Base-by-base conservation (phyloP, 495 filamentous ascomycete species). In the Xylaria grammica region DNA sequence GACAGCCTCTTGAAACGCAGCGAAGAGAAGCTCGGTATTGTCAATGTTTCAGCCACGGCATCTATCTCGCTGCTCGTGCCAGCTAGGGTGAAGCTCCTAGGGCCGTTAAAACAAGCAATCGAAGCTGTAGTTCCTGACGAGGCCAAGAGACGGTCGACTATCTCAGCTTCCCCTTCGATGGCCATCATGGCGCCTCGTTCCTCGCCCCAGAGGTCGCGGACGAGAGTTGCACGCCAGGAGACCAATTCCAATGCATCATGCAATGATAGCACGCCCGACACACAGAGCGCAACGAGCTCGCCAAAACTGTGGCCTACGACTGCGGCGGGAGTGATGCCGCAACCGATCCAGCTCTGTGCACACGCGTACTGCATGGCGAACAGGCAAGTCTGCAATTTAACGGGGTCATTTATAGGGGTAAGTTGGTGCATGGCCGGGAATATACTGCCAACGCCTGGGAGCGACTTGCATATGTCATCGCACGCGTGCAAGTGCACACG, bases 61-160 rank as follows among this genome's bases (percentile, higher is more conserved):
- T 77, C 74, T 27, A 84, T 76, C 0, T 74, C 69, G 4, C 44
- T 51, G 0, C 62, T 72, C 10, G 75, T 52, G 0, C 85, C 85
- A 3, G 78, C 82, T 8, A 86, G 54, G 0, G 78, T 80, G 48
- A 81, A 79, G 60, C 75, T 82, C 11, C 68, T 68, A 2, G 80
- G 78, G 0, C 79, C 82, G 65, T 87, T 87, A 71, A 75, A 81
- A 67, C 85, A 87, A 0, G 84, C 83, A 67, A 86, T 81, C 0
- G 68, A 70, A 4, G 68, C 67, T 26, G 29, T 11, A 36, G 24
- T 46, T 36, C 51, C 32, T n/a, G 38, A 22, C 29, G 42, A 53
- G 15, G 7, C 8, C 17, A 42, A 42, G 13, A 3, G 7, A 17
- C 40, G 40, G n/a, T 36, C 50, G 11, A 56, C 55, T 0, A 46